Percentiles rank a stretch among this genome's conserved stretches.
Evolutionary conservation across 495 filamentous ascomycete genomes (phyloP).

Genomic region (Lentithecium fluviatile): DNA sequence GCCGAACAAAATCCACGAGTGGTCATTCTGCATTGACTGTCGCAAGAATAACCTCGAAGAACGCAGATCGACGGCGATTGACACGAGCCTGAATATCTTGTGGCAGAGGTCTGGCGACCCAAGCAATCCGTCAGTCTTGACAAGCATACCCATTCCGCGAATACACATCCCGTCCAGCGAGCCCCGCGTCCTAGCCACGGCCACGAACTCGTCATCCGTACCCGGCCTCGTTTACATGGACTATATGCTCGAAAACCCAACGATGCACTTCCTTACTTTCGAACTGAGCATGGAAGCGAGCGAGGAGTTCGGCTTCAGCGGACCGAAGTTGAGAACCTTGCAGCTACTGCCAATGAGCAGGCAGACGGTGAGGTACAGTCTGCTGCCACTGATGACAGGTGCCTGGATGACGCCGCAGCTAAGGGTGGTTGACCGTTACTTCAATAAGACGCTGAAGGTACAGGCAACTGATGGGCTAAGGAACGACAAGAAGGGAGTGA

Average conservation of each 20-base stretch:
- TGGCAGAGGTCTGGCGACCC: conserved; percentile 61
- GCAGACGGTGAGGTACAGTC: conserved; percentile 63
- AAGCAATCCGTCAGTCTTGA: conserved; percentile 53
- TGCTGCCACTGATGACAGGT: conserved; percentile 51
- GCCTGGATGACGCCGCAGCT: conserved; percentile 37
- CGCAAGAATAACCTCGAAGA: conserved; percentile 79
- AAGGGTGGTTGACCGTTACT: conserved; percentile 38
- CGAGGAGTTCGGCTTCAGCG: conserved; percentile 91
- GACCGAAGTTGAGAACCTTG: conserved; percentile 72
- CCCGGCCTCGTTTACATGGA: conserved; percentile 53
- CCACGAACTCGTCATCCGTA: conserved; percentile 29
- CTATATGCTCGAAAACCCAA: conserved; percentile 89
- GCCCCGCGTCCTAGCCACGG: conserved; percentile 75
- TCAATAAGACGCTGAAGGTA: conserved; percentile 37
- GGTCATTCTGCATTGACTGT: conserved; percentile 67
- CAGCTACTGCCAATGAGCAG: conserved; percentile 78
- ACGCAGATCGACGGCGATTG: conserved; percentile 65
- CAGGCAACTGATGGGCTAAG: conserved; percentile 26
- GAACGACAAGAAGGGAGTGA: conserved; percentile 30
- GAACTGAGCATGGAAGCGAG: conserved; percentile 86
- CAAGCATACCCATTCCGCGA: conserved; percentile 68
- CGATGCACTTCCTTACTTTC: conserved; percentile 90
- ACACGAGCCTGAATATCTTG: conserved; percentile 69
- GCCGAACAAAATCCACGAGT: conserved; percentile 65
- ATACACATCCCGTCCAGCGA: conserved; percentile 77